Evolutionary conservation across 352 stramenopile genomes (phyloP), one percentile per base, ranked within the genome.

Genomic region (Pythium dissimile): DNA sequence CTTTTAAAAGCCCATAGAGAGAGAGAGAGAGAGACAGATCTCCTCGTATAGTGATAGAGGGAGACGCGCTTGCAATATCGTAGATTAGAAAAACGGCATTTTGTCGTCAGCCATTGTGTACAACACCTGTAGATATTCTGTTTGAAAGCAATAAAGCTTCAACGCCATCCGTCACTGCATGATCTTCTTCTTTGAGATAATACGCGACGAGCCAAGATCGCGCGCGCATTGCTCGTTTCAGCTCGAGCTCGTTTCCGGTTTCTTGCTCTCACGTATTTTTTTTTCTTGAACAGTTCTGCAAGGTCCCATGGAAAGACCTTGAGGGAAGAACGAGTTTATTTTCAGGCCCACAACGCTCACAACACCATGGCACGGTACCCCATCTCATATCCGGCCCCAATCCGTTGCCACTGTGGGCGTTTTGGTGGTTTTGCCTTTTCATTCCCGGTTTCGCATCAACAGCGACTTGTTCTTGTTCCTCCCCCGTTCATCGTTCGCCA

Each of bases 401-500:
- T 59, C 52, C 52, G 52, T 59, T 51, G 51, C 16, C 41, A 13
- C 31, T 16, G 7, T 15, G 11, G 10, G 20, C 26, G 12, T 48
- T 49, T 35, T 20, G 23, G 48, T 65, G 41, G 57, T 65, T 65
- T 64, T 64, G 18, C 41, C 24, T n/a, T n/a, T n/a, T n/a, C n/a
- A n/a, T n/a, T n/a, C n/a, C n/a, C n/a, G n/a, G n/a, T n/a, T n/a
- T n/a, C n/a, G n/a, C n/a, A n/a, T n/a, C n/a, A n/a, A n/a, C n/a
- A n/a, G n/a, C n/a, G n/a, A 64, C 48, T 58, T 58, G 44, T 42
- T 48, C 43, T 13, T 31, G 28, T 43, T 35, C 15, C 27, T 51
- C 11, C 16, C 27, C 1, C 31, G 34, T n/a, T n/a, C n/a, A n/a
- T 38, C 31, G 54, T 21, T 5, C 24, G 16, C 39, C 34, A 38